Conservation (phyloP, 305 asterid species). For the Andrographis paniculata region DNA sequence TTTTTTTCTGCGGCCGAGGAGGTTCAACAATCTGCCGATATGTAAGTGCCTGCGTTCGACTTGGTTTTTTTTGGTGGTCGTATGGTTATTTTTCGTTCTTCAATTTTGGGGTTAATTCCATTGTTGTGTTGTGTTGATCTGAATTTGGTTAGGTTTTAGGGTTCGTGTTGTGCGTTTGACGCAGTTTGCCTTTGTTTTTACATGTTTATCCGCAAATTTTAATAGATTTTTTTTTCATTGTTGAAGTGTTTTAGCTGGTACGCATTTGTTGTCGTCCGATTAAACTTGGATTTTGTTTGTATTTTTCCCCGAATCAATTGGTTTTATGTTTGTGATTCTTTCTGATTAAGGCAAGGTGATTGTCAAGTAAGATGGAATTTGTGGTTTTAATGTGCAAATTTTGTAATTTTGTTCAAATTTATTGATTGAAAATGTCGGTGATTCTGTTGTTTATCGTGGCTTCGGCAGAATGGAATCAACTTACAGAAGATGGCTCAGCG, state of each 20-base stretch:
- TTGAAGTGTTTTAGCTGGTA: not conserved
- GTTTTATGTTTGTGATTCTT: not conserved
- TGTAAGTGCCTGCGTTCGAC: slow-evolving; percentile 32
- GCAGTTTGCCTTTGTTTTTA: not conserved
- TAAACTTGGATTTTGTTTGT: too few relatives aligned
- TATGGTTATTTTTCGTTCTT: too few relatives aligned
- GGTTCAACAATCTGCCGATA: slow-evolving; percentile 82
- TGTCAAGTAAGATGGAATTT: not conserved
- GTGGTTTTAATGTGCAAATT: not conserved
- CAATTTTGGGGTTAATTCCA: too few relatives aligned
- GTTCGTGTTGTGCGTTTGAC: not conserved
- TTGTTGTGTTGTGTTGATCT: not conserved
- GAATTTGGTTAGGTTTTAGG: not conserved
- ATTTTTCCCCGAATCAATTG: not conserved
- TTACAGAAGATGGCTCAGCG: slow-evolving; percentile 59
- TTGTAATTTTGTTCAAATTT: not conserved
- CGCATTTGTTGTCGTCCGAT: too few relatives aligned
- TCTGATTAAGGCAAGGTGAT: not conserved
- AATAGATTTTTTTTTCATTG: too few relatives aligned
- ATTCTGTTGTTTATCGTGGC: slow-evolving; percentile 2
- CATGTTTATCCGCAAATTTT: too few relatives aligned
- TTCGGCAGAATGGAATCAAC: slow-evolving; percentile 77
- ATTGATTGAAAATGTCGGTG: not conserved
- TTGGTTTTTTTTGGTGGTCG: too few relatives aligned
- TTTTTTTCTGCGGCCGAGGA: slow-evolving; percentile 90